phyloP scores from a whole-genome alignment of 441 rosid species.

The Arabidopsis hybrid region DNA sequence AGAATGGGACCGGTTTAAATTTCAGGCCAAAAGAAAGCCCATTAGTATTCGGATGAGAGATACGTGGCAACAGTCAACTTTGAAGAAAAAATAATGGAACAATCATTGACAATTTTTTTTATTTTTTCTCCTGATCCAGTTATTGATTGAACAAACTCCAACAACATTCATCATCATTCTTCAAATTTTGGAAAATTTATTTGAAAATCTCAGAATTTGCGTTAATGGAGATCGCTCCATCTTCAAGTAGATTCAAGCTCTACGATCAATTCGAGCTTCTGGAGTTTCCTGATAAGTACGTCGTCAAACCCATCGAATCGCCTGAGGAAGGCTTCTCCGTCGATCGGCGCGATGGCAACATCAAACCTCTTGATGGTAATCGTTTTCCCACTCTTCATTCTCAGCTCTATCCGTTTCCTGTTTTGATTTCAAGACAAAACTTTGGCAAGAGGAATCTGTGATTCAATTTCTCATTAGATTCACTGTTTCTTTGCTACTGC shows the following conservation, averaged over 20 bases:
- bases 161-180: slow-evolving; percentile 5
- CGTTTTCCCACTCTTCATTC: not conserved
- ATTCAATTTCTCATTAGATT: slow-evolving; percentile 2
- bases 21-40: slow-evolving; percentile 38
- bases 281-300: slow-evolving; percentile 80
- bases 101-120: not conserved
- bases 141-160: slow-evolving; percentile 6
- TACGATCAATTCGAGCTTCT: slow-evolving; percentile 67
- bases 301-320: slow-evolving; percentile 66
- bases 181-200: not conserved
- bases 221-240: slow-evolving; percentile 51
- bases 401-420: slow-evolving; percentile 6
- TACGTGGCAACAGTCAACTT: slow-evolving; percentile 35
- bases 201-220: slow-evolving; percentile 6
- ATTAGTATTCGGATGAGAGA: not conserved
- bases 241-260: slow-evolving; percentile 71
- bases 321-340: slow-evolving; percentile 82
- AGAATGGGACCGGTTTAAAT: not conserved
- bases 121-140: slow-evolving; percentile 10
- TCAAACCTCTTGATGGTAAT: slow-evolving; percentile 62
- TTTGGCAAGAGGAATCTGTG: slow-evolving; percentile 1
- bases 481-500: slow-evolving; percentile 25
- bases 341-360: slow-evolving; percentile 69
- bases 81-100: slow-evolving; percentile 2
- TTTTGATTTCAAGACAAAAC: slow-evolving; percentile 13